A percentile compares a stretch with the other conserved stretches of the same genome.
These are phyloP conservation scores for Coniella vitis DNA, from an alignment of 2,329 filamentous ascomycete genomes.

Conservation along the genomic window DNA sequence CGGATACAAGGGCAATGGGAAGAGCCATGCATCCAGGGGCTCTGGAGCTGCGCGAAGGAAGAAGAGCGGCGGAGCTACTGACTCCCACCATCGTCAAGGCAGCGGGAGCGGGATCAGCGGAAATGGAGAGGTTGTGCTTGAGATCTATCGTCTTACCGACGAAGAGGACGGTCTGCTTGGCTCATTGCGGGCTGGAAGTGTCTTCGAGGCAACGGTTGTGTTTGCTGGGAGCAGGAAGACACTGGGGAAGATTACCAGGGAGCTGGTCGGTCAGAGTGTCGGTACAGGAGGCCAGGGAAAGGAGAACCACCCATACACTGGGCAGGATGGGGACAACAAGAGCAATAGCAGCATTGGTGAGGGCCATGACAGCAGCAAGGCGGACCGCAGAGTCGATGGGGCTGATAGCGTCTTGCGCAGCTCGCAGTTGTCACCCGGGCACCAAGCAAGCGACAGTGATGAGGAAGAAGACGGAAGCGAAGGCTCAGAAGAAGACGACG, in stretches of 20 bases:
- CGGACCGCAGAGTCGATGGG: too few species aligned
- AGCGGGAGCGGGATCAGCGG: constrained; percentile 1
- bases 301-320: not conserved
- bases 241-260: constrained; percentile 11
- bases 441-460: not conserved
- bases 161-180: constrained; percentile 19
- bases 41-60: not conserved
- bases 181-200: constrained; percentile 5
- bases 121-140: constrained; percentile 12
- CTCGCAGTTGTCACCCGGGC: not conserved
- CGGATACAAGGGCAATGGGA: not conserved
- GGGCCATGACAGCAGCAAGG: too few species aligned
- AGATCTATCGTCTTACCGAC: constrained; percentile 19
- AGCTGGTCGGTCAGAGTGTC: not conserved
- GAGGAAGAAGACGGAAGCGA: not conserved
- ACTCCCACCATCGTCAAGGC: not conserved
- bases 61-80: not conserved
- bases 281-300: not conserved
- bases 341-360: not conserved
- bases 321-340: not conserved
- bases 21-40: not conserved
- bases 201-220: constrained; percentile 16
- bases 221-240: constrained; percentile 19
- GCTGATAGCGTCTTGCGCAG: too few species aligned
- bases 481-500: constrained; percentile 1